These are phyloP conservation scores for Fusarium heterosporum DNA, from an alignment of 2,329 filamentous ascomycete species.

Conservation along the genomic window DNA sequence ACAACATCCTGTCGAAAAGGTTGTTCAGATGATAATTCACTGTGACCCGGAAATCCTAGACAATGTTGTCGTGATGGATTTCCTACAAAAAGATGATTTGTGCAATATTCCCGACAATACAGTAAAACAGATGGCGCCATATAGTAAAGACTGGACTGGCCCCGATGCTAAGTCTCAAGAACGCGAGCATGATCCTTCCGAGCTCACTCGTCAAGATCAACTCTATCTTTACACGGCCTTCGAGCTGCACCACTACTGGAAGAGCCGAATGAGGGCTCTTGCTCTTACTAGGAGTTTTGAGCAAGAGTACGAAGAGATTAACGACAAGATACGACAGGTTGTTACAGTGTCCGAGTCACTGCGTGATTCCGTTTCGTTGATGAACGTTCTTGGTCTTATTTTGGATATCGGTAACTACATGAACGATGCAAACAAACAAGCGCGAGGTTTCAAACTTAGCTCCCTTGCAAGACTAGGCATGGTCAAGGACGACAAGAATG, in stretches of 20 bases:
- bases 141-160: slow-evolving; percentile 96
- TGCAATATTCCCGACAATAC: slow-evolving; percentile 93
- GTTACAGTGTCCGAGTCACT: slow-evolving; percentile 88
- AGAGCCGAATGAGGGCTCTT: slow-evolving; percentile 93
- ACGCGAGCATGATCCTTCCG: slow-evolving; percentile 85
- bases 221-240: slow-evolving; percentile 94
- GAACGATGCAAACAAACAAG: slow-evolving; percentile 99
- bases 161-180: slow-evolving; percentile 81
- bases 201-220: slow-evolving; percentile 94
- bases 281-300: slow-evolving; percentile 86
- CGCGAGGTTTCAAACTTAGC: slow-evolving; percentile 96
- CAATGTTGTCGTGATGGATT: slow-evolving; percentile 94
- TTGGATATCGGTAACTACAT: slow-evolving; percentile 99
- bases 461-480: slow-evolving; percentile 92
- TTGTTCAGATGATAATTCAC: slow-evolving; percentile 94
- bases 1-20: slow-evolving; percentile 82
- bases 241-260: slow-evolving; percentile 98
- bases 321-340: slow-evolving; percentile 85
- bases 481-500: slow-evolving; percentile 99
- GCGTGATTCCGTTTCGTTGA: slow-evolving; percentile 89
- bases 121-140: slow-evolving; percentile 90
- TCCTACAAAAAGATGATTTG: slow-evolving; percentile 90
- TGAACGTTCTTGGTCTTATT: slow-evolving; percentile 96
- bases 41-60: slow-evolving; percentile 91
- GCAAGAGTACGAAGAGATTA: slow-evolving; percentile 90